phyloP scores from a whole-genome alignment of 2,329 filamentous ascomycete genomes.

The Ophiostoma australiae region DNA sequence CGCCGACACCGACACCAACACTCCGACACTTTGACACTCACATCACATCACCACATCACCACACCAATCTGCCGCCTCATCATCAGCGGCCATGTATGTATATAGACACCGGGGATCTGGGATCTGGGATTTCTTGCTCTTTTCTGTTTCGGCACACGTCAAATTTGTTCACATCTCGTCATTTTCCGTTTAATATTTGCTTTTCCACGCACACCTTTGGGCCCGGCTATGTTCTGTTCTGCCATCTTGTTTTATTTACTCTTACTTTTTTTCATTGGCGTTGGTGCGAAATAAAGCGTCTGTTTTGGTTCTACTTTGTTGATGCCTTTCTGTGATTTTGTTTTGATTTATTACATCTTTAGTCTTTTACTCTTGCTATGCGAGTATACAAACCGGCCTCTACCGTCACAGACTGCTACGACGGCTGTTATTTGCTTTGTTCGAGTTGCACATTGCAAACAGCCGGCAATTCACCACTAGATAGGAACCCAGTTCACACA shows the following conservation, averaged over 20 bases:
- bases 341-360: background rate
- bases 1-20: background rate
- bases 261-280: slow-evolving; percentile 13
- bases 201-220: background rate
- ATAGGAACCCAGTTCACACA: slow-evolving; percentile 10
- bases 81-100: slow-evolving; percentile 18
- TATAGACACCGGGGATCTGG: slow-evolving; percentile 21
- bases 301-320: slow-evolving; percentile 12
- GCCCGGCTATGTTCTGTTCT: slow-evolving; percentile 11
- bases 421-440: background rate
- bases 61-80: slow-evolving; percentile 12
- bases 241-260: slow-evolving; percentile 13
- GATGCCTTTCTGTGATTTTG: background rate
- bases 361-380: background rate
- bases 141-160: slow-evolving; percentile 16
- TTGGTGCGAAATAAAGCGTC: slow-evolving; percentile 19
- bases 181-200: slow-evolving; percentile 9
- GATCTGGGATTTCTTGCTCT: slow-evolving; percentile 11
- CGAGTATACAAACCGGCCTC: too few relatives aligned
- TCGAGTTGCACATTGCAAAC: background rate
- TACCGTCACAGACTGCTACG: too few relatives aligned
- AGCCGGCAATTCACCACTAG: background rate
- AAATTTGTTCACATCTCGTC: slow-evolving; percentile 11
- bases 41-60: background rate
- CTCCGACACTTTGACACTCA: background rate